These are phyloP conservation scores for Tilletia indica DNA, from an alignment of 1,284 basidiomycete species.

Conservation along the genomic window DNA sequence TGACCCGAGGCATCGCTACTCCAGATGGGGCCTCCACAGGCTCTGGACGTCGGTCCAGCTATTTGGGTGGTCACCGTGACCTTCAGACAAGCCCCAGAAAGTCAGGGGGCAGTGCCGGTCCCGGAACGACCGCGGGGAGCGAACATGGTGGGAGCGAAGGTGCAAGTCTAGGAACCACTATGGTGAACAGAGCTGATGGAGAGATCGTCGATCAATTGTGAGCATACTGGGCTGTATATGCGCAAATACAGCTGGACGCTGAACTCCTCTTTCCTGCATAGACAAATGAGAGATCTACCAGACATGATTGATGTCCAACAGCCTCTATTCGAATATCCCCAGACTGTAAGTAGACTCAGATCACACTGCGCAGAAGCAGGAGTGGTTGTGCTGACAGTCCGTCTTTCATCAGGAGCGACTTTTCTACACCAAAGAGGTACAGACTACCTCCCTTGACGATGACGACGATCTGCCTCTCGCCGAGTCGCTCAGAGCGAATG, in stretches of 20 bases:
- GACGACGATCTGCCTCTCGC: conserved; percentile 58
- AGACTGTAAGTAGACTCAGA: neutral
- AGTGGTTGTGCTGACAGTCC: too few species aligned
- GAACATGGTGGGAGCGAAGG: conserved; percentile 6
- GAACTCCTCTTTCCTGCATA: neutral
- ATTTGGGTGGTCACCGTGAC: conserved; percentile 11
- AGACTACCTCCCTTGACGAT: conserved; percentile 65
- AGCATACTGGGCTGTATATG: neutral
- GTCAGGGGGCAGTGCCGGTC: conserved; percentile 16
- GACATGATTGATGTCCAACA: conserved; percentile 78
- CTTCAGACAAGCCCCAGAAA: conserved; percentile 14
- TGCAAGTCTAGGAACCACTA: conserved; percentile 13
- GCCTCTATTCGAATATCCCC: conserved; percentile 15
- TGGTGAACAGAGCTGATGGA: conserved; percentile 23
- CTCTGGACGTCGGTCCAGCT: conserved; percentile 2
- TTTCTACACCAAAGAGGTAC: conserved; percentile 89
- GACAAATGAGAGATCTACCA: conserved; percentile 57
- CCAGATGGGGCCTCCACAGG: conserved; percentile 12
- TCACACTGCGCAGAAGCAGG: too few species aligned
- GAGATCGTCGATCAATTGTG: conserved; percentile 16
- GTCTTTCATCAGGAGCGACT: conserved; percentile 69
- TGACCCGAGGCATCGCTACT: neutral
- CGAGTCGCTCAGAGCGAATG: conserved; percentile 8
- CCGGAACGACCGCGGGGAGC: neutral
- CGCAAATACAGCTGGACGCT: neutral